These are phyloP conservation scores for Fusarium torulosum DNA, from an alignment of 2,329 filamentous ascomycete species.

Conservation along the genomic window DNA sequence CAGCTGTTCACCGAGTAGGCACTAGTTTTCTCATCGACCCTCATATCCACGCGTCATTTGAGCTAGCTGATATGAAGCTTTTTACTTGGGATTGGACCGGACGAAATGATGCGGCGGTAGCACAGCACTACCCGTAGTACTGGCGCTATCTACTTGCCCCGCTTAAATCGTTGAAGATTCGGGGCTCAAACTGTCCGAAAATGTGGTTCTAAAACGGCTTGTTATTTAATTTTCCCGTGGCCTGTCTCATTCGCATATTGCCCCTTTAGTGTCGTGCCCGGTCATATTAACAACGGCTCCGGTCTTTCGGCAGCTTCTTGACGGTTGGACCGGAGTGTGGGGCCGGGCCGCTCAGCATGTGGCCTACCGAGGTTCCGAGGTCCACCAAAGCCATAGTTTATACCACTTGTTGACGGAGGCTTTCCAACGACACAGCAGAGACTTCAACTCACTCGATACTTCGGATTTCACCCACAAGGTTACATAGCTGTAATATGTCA, in stretches of 20 bases:
- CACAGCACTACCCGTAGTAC: conserved; percentile 2
- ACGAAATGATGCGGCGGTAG: conserved; percentile 13
- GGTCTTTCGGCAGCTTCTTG: conserved; percentile 9
- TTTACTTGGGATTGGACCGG: conserved; percentile 13
- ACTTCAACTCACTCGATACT: not conserved
- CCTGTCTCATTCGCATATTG: not conserved
- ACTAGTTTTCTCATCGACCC: conserved; percentile 1
- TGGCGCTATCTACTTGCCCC: conserved; percentile 7
- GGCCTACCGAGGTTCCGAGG: conserved; percentile 39
- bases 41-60: conserved; percentile 18
- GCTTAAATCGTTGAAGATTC: conserved; percentile 12
- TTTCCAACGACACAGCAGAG: not conserved
- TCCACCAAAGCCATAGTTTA: conserved; percentile 3
- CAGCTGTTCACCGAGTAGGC: not conserved
- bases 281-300: conserved; percentile 1
- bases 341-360: conserved; percentile 35
- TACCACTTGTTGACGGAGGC: not conserved
- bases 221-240: conserved; percentile 6
- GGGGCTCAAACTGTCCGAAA: conserved; percentile 7
- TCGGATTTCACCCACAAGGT: not conserved
- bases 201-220: not conserved
- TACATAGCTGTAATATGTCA: conserved; percentile 63
- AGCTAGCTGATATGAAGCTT: not conserved
- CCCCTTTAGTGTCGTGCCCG: not conserved
- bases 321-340: conserved; percentile 19